Evolutionary conservation across 1,284 basidiomycete genomes (phyloP).

Genomic region (Tylopilus orsonianus): DNA sequence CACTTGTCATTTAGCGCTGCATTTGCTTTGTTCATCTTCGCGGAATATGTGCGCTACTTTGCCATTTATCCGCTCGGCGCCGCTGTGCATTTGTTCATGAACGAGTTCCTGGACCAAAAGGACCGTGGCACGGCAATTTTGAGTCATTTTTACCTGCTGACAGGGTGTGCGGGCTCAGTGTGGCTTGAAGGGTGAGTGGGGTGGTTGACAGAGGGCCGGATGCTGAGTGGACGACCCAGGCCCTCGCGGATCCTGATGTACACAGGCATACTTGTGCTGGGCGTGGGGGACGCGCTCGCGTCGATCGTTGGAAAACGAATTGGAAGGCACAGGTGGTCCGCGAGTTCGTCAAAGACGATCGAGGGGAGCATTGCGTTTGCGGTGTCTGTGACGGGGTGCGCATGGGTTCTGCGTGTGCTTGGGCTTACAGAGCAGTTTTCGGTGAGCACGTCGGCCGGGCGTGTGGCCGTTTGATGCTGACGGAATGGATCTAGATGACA

Average conservation of each 20-base stretch:
- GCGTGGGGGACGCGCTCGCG: conserved; percentile 93
- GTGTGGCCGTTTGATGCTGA: conserved; percentile 15
- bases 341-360: conserved; percentile 82
- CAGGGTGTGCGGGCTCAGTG: conserved; percentile 89
- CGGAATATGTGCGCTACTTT: conserved; percentile 96
- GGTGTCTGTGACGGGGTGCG: conserved; percentile 66
- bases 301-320: conserved; percentile 88
- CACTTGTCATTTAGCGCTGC: conserved; percentile 93
- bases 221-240: conserved; percentile 39
- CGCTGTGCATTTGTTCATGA: conserved; percentile 92
- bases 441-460: conserved; percentile 46
- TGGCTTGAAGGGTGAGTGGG: conserved; percentile 90
- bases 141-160: conserved; percentile 95
- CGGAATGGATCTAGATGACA: conserved; percentile 41
- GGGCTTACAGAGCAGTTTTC: conserved; percentile 74
- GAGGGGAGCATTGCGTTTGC: conserved; percentile 89
- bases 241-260: conserved; percentile 73
- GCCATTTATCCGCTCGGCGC: conserved; percentile 97
- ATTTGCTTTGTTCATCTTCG: conserved; percentile 92
- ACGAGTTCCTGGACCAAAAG: conserved; percentile 95
- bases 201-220: background rate
- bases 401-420: conserved; percentile 67
- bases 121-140: conserved; percentile 96
- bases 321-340: conserved; percentile 82
- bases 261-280: conserved; percentile 89